Evolutionary conservation across 116 monocot genomes (phyloP).

Genomic region (Dioscorea cayenensis): DNA sequence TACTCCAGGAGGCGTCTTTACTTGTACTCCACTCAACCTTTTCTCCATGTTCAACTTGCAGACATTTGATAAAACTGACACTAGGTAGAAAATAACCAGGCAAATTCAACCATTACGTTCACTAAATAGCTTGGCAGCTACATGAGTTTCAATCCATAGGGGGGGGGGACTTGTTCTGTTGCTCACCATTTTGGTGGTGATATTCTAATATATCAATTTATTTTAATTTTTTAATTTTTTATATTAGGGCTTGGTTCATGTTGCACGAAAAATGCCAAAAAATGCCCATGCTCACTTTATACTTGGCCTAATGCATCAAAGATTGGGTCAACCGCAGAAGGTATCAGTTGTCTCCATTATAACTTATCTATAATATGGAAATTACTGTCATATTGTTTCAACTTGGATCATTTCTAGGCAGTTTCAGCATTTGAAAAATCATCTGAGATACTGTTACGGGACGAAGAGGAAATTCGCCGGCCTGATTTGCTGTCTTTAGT

Average conservation of each 20-base stretch:
- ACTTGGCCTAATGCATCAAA: slow-evolving; percentile 93
- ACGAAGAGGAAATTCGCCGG: slow-evolving; percentile 77
- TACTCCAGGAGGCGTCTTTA: too few relatives aligned
- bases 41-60: too few relatives aligned
- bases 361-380: neutral
- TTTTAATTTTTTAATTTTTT: neutral
- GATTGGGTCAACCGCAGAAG: slow-evolving; percentile 93
- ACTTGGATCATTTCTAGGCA: slow-evolving; percentile 39
- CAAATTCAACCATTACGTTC: too few relatives aligned
- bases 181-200: neutral
- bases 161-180: too few relatives aligned
- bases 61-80: too few relatives aligned
- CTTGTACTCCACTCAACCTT: too few relatives aligned
- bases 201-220: neutral
- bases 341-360: slow-evolving; percentile 16
- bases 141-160: too few relatives aligned
- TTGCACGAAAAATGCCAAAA: slow-evolving; percentile 87
- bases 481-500: slow-evolving; percentile 86
- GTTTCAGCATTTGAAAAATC: slow-evolving; percentile 79
- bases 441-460: slow-evolving; percentile 67
- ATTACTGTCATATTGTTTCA: neutral
- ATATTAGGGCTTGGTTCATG: slow-evolving; percentile 76
- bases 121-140: too few relatives aligned
- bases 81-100: too few relatives aligned
- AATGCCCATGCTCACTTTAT: slow-evolving; percentile 95